These are phyloP conservation scores for Chlorella vulgaris DNA, from an alignment of 139 green algal species.

Conservation along the genomic window DNA sequence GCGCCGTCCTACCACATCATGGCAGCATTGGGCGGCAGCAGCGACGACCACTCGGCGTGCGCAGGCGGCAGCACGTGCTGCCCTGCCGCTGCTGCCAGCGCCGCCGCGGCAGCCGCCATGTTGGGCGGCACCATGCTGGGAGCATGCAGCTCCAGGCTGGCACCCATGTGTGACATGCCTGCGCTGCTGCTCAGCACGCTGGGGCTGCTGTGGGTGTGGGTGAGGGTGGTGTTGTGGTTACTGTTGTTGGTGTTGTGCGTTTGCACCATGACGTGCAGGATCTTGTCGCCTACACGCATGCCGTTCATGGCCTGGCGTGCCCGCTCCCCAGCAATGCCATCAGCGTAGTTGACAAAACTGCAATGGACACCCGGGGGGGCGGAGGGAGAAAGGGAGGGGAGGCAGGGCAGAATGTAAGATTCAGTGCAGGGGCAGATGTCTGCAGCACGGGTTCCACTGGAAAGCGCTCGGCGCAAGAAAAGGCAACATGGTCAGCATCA, in stretches of 20 bases:
- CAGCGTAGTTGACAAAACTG: conserved; percentile 38
- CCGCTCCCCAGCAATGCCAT: neutral
- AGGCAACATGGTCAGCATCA: too few relatives aligned
- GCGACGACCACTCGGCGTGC: conserved; percentile 6
- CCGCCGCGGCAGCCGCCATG: conserved; percentile 7
- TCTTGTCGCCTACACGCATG: conserved; percentile 32
- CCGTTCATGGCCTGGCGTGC: conserved; percentile 35
- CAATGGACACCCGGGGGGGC: too few relatives aligned
- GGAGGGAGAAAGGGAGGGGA: too few relatives aligned
- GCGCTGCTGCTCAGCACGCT: neutral
- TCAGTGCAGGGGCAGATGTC: neutral
- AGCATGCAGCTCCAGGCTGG: too few relatives aligned
- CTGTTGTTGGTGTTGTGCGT: neutral
- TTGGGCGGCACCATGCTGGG: neutral
- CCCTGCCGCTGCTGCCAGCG: conserved; percentile 4
- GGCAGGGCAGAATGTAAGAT: neutral
- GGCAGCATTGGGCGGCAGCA: neutral
- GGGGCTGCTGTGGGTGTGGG: neutral
- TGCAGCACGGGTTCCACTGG: neutral
- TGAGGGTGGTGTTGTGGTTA: neutral
- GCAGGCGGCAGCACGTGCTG: neutral
- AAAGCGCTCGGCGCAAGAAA: too few relatives aligned
- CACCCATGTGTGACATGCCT: too few relatives aligned
- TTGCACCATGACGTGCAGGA: conserved; percentile 43
- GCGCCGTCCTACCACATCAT: conserved; percentile 37